Evolutionary conservation across 805 yeast species (phyloP).

Genomic region (Candida railenensis): DNA sequence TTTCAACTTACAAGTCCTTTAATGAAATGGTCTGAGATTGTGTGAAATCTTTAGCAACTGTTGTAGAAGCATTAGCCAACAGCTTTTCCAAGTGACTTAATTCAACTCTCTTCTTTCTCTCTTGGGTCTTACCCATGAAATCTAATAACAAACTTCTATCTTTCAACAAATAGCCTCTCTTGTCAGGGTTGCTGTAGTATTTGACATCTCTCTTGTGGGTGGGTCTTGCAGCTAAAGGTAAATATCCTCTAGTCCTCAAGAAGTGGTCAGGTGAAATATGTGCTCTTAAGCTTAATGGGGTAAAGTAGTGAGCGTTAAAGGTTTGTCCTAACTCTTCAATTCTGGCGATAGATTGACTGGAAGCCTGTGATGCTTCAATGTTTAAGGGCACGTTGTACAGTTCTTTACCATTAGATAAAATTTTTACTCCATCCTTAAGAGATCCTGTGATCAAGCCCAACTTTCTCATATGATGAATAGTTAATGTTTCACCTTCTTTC

Average conservation of each 20-base stretch:
- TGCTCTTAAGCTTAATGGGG: slow-evolving; percentile 63
- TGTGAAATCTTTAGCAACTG: slow-evolving; percentile 13
- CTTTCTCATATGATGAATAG: slow-evolving; percentile 75
- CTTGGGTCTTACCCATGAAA: slow-evolving; percentile 21
- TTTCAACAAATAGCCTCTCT: slow-evolving; percentile 70
- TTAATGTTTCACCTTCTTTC: slow-evolving; percentile 59
- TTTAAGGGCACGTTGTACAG: slow-evolving; percentile 58
- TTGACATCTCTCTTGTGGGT: slow-evolving; percentile 76
- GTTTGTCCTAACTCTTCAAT: slow-evolving; percentile 75
- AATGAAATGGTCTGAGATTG: slow-evolving; percentile 17
- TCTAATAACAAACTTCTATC: slow-evolving; percentile 40
- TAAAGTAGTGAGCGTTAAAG: slow-evolving; percentile 69
- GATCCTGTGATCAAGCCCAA: slow-evolving; percentile 72
- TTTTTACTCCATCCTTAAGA: slow-evolving; percentile 75
- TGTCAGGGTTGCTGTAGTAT: slow-evolving; percentile 67
- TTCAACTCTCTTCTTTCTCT: slow-evolving; percentile 21
- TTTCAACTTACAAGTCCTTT: slow-evolving; percentile 16
- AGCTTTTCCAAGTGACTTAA: slow-evolving; percentile 36
- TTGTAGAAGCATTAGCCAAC: slow-evolving; percentile 31
- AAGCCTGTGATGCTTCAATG: slow-evolving; percentile 82
- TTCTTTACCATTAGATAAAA: slow-evolving; percentile 64
- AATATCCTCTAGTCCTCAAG: slow-evolving; percentile 65
- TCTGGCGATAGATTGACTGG: slow-evolving; percentile 66
- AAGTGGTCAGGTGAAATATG: slow-evolving; percentile 76
- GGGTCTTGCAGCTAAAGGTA: slow-evolving; percentile 87